Evolutionary conservation across 192 early-diverging fungal genomes (phyloP).

Genomic region (Rhizoclosmatium sp.): DNA sequence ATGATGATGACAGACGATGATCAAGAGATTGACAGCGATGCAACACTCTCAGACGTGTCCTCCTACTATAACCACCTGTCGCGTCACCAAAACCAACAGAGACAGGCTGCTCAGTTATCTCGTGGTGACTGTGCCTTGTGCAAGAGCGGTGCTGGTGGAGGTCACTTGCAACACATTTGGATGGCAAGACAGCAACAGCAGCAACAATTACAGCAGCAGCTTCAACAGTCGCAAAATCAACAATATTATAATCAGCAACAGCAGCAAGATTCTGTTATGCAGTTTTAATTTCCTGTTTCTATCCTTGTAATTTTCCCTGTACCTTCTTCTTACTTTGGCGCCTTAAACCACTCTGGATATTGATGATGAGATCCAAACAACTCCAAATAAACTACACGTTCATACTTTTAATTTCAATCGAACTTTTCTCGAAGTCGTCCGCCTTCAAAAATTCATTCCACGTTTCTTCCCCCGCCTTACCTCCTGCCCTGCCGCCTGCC

Average conservation of each 20-base stretch:
- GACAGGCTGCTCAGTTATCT: not conserved
- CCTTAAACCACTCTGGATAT: not conserved
- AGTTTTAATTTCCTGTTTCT: not conserved
- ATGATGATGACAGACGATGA: not conserved
- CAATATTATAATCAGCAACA: not conserved
- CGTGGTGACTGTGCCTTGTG: slow-evolving; percentile 7
- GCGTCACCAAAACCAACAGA: no score
- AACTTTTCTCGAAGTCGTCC: not conserved
- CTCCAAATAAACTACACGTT: not conserved
- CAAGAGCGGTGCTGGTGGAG: not conserved
- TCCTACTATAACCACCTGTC: no score
- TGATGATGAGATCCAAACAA: not conserved
- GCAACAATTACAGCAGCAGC: not conserved
- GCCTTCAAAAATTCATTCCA: not conserved
- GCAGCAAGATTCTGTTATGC: not conserved
- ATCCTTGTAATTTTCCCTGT: not conserved
- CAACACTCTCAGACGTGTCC: not conserved
- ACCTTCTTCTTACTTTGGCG: not conserved
- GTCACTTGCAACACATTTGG: slow-evolving; percentile 24
- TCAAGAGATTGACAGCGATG: not conserved
- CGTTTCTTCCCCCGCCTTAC: not conserved
- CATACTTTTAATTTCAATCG: not conserved
- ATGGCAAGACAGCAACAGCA: not conserved
- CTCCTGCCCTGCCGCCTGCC: not conserved
- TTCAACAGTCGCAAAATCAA: not conserved